Percentiles rank a stretch among this genome's conserved stretches.
phyloP scores from a whole-genome alignment of 129 eudicot genomes.

The Pittosporum tobira region DNA sequence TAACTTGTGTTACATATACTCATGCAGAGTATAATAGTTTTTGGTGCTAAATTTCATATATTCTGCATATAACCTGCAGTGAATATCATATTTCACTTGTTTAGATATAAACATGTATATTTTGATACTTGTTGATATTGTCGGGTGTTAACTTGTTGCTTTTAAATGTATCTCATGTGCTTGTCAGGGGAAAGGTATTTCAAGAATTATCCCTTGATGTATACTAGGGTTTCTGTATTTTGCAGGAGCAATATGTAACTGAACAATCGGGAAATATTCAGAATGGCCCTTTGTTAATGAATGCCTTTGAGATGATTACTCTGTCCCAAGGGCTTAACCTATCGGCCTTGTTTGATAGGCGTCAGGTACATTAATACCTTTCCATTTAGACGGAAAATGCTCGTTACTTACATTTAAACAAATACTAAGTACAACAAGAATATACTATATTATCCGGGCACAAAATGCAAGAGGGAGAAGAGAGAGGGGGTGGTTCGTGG shows the following conservation, averaged over 20 bases:
- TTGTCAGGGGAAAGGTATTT: not conserved
- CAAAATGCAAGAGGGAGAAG: no score
- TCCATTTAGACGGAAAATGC: not conserved
- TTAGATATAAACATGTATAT: not conserved
- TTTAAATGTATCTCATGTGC: not conserved
- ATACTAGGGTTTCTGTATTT: conserved; percentile 13
- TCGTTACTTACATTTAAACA: not conserved
- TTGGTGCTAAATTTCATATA: not conserved
- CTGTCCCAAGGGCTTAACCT: conserved; percentile 92
- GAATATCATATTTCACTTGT: not conserved
- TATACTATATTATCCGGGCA: not conserved
- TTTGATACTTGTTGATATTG: not conserved
- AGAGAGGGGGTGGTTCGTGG: no score
- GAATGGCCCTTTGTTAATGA: conserved; percentile 75
- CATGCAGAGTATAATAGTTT: not conserved
- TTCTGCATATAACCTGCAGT: not conserved
- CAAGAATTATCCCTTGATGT: not conserved
- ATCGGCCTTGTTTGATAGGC: conserved; percentile 89
- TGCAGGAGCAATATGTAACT: conserved; percentile 75
- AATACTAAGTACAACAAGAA: no score
- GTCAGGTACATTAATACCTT: conserved; percentile 50
- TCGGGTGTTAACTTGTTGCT: not conserved
- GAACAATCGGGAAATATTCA: conserved; percentile 44
- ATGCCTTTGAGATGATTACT: conserved; percentile 99
- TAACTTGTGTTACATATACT: not conserved